Evolutionary conservation across 2,329 filamentous ascomycete genomes (phyloP).

Genomic region (Aspergillus texensis): DNA sequence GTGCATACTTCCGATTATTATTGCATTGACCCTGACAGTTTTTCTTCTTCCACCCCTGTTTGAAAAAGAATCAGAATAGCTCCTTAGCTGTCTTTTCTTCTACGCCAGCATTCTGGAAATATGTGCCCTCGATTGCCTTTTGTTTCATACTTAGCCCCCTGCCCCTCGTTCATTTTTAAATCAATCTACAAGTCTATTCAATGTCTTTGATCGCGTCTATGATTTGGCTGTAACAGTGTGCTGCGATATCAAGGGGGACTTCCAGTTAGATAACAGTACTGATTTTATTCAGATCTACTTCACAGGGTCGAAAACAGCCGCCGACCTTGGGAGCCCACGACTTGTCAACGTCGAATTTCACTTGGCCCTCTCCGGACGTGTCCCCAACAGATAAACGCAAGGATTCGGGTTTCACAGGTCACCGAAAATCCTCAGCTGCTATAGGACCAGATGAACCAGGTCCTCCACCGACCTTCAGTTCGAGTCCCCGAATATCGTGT

Average conservation of each 20-base stretch:
- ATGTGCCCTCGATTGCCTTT: background rate
- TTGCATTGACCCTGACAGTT: background rate
- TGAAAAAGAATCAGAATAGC: background rate
- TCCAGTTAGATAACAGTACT: constrained; percentile 7
- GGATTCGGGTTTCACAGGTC: constrained; percentile 33
- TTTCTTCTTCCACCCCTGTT: background rate
- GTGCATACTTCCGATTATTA: background rate
- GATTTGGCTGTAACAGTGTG: background rate
- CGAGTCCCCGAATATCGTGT: constrained; percentile 26
- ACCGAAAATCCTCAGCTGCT: constrained; percentile 38
- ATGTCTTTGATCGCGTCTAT: background rate
- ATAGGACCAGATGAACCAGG: constrained; percentile 33
- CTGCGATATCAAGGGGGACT: background rate
- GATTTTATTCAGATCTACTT: constrained; percentile 26
- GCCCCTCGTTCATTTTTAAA: background rate
- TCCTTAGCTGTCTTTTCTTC: background rate
- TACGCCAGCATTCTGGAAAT: background rate
- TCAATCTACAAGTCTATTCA: too few species aligned
- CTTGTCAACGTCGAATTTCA: constrained; percentile 36
- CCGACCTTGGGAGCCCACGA: constrained; percentile 24
- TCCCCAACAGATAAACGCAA: constrained; percentile 43
- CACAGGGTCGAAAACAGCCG: constrained; percentile 23
- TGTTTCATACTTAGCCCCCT: background rate
- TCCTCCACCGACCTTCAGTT: constrained; percentile 23
- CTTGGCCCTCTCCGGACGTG: constrained; percentile 39